Percentiles rank a stretch among this genome's conserved stretches.
Evolutionary conservation across 495 filamentous ascomycete species (phyloP).

Genomic region (Penicillium cinerascens): DNA sequence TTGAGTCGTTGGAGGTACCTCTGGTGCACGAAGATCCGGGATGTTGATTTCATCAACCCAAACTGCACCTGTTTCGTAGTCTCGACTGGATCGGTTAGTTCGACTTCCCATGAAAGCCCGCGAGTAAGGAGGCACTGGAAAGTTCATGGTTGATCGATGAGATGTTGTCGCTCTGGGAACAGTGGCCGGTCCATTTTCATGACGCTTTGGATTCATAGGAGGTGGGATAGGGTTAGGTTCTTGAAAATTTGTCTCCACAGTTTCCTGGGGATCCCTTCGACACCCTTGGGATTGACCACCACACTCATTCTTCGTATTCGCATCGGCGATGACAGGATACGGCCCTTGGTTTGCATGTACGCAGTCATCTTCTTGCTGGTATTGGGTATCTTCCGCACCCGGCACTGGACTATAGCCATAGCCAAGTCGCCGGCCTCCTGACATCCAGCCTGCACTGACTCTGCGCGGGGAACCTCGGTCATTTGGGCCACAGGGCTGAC

Average conservation of each 20-base stretch:
- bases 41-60: neutral
- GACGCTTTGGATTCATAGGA: neutral
- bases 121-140: slow-evolving; percentile 3
- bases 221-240: neutral
- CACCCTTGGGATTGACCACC: neutral
- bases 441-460: slow-evolving; percentile 47
- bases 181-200: neutral
- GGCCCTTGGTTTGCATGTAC: neutral
- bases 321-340: neutral
- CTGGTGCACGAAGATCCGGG: slow-evolving; percentile 1
- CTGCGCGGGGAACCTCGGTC: slow-evolving; percentile 23
- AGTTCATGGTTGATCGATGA: neutral
- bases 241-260: neutral
- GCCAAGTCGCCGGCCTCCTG: slow-evolving; percentile 39
- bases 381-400: slow-evolving; percentile 10
- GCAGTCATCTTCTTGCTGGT: neutral
- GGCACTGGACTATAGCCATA: slow-evolving; percentile 42
- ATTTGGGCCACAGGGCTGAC: neutral
- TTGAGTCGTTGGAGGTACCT: slow-evolving; percentile 6
- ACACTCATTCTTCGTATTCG: neutral
- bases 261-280: neutral
- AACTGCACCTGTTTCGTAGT: neutral
- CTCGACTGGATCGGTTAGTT: slow-evolving; percentile 4
- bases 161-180: neutral
- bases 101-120: slow-evolving; percentile 1